Percentiles rank a stretch among this genome's conserved stretches.
These are phyloP conservation scores for Osmanthus fragrans DNA, from an alignment of 257 asterid species.

Conservation along the genomic window DNA sequence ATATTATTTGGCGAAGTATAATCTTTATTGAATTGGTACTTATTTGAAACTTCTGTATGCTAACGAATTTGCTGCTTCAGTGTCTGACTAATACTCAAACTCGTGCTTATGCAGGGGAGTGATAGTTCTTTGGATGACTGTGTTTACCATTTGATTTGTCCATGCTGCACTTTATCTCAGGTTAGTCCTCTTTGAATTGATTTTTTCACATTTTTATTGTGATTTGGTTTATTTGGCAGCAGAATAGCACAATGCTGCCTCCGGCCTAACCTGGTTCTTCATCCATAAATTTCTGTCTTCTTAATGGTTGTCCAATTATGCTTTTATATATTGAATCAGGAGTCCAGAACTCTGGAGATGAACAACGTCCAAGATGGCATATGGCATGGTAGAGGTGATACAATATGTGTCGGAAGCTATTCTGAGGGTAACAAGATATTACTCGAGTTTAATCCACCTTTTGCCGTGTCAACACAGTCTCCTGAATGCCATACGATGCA, in stretches of 20 bases:
- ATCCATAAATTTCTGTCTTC: too few relatives aligned
- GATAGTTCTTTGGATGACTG: conserved; percentile 75
- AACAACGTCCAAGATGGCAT: conserved; percentile 92
- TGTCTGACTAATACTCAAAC: background rate
- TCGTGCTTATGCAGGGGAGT: conserved; percentile 58
- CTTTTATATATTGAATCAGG: conserved; percentile 49
- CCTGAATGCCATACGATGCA: conserved; percentile 43
- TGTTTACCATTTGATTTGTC: conserved; percentile 78
- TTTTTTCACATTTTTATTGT: background rate
- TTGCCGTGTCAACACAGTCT: conserved; percentile 41
- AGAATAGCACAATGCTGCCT: background rate
- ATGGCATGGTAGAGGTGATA: conserved; percentile 98
- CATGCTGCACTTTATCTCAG: conserved; percentile 92
- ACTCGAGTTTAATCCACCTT: conserved; percentile 42
- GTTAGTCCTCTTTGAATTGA: conserved; percentile 36
- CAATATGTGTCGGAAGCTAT: conserved; percentile 70
- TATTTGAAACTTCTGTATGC: too few relatives aligned
- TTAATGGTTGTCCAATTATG: background rate
- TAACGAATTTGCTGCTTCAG: background rate
- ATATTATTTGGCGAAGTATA: background rate
- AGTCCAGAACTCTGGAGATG: conserved; percentile 93
- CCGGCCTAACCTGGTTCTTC: background rate
- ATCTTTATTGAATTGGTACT: too few relatives aligned
- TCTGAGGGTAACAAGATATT: conserved; percentile 38
- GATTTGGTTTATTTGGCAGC: background rate